These are phyloP conservation scores for Penicillium sp. DNA, from an alignment of 2,329 filamentous ascomycete species.

Conservation along the genomic window DNA sequence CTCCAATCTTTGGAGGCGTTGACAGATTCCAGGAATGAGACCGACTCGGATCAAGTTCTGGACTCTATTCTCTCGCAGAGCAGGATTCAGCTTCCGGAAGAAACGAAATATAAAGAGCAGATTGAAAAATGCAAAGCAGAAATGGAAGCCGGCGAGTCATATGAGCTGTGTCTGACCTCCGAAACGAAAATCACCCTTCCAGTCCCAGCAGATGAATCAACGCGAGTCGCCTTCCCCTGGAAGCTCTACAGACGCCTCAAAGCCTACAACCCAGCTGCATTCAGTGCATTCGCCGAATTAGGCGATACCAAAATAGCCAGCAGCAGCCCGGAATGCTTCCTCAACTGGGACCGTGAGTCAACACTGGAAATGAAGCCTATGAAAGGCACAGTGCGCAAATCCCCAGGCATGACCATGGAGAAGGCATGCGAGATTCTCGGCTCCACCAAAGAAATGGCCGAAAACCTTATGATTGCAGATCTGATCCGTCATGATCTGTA, in stretches of 20 bases:
- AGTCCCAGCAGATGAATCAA: constrained; percentile 19
- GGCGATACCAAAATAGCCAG: constrained; percentile 71
- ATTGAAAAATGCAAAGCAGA: constrained; percentile 69
- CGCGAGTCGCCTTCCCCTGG: constrained; percentile 57
- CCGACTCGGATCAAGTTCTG: constrained; percentile 25
- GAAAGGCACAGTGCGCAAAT: constrained; percentile 93
- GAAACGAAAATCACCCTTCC: constrained; percentile 64
- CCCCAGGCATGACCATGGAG: constrained; percentile 64
- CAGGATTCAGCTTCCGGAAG: constrained; percentile 37
- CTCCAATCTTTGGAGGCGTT: constrained; percentile 27
- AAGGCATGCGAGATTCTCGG: constrained; percentile 73
- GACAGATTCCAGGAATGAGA: constrained; percentile 1
- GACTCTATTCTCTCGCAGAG: constrained; percentile 34
- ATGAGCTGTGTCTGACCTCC: constrained; percentile 81
- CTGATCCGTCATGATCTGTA: constrained; percentile 92
- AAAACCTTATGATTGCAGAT: constrained; percentile 98
- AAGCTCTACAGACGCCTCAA: constrained; percentile 71
- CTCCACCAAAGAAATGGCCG: constrained; percentile 85
- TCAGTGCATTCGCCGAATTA: constrained; percentile 78
- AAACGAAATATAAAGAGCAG: constrained; percentile 62
- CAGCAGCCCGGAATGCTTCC: constrained; percentile 86
- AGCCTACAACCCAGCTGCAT: constrained; percentile 74
- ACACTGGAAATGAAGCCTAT: constrained; percentile 75
- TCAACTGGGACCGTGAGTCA: constrained; percentile 62
- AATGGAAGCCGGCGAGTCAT: constrained; percentile 76